Conservation (phyloP, 768 basidiomycete genomes). For the Clavaria fumosa region DNA sequence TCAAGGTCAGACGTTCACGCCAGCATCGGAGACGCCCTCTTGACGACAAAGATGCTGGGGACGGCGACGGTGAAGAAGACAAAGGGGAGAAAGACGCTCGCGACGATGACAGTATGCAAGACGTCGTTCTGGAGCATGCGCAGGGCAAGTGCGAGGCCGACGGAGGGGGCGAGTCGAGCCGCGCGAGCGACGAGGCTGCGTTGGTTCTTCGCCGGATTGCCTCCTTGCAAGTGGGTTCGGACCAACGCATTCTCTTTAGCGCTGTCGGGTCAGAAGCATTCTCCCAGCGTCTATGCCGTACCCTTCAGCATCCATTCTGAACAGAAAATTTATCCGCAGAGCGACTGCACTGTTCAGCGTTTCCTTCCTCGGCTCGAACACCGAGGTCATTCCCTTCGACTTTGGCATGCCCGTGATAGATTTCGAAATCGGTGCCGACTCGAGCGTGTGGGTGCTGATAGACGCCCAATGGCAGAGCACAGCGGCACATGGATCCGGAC, state of each 20-base stretch:
- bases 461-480: too few species aligned
- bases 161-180: slow-evolving; percentile 10
- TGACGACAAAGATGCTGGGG: slow-evolving; percentile 19
- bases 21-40: too few species aligned
- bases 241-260: slow-evolving; percentile 41
- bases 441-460: too few species aligned
- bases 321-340: slow-evolving; percentile 31
- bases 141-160: slow-evolving; percentile 10
- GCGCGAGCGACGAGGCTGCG: slow-evolving; percentile 13
- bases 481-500: too few species aligned
- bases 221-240: slow-evolving; percentile 16
- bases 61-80: slow-evolving; percentile 21
- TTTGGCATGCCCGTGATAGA: slow-evolving; percentile 46
- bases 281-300: slow-evolving; percentile 12
- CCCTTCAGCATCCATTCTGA: slow-evolving; percentile 1
- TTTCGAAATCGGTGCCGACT: too few species aligned
- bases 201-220: slow-evolving; percentile 13
- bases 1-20: slow-evolving; percentile 28
- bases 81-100: slow-evolving; percentile 16
- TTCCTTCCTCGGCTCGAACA: slow-evolving; percentile 15
- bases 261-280: slow-evolving; percentile 68
- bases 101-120: slow-evolving; percentile 9
- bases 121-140: slow-evolving; percentile 11
- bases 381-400: slow-evolving; percentile 26
- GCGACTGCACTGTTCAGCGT: slow-evolving; percentile 51